Evolutionary conservation across 140 eudicot genomes (phyloP).

Genomic region (Bidens hawaiensis): DNA sequence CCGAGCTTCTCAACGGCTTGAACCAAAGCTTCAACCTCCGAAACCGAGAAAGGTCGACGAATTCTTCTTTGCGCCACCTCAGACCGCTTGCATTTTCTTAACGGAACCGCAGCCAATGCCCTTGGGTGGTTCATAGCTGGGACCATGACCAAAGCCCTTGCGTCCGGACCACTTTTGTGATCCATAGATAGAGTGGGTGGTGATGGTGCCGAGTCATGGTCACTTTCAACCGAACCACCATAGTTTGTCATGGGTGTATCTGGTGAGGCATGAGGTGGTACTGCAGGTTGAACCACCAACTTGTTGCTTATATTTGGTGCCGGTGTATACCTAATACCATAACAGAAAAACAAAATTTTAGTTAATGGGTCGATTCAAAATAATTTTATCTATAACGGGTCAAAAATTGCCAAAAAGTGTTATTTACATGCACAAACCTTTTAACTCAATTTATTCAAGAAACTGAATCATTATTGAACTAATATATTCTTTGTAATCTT

Average conservation of each 20-base stretch:
- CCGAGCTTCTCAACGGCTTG: constrained; percentile 99
- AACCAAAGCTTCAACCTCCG: constrained; percentile 96
- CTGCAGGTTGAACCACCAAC: constrained; percentile 34
- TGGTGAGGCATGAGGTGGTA: constrained; percentile 25
- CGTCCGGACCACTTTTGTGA: constrained; percentile 45
- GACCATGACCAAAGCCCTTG: constrained; percentile 67
- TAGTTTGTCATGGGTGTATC: constrained; percentile 37
- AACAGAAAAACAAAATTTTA: background rate
- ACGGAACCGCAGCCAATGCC: constrained; percentile 56
- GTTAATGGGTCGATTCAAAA: background rate
- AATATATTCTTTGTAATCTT: background rate
- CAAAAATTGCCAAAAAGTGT: background rate
- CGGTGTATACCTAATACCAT: constrained; percentile 46
- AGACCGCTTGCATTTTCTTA: constrained; percentile 64
- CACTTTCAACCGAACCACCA: constrained; percentile 64
- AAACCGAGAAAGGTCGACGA: constrained; percentile 93
- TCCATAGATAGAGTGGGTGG: constrained; percentile 51
- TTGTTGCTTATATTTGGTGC: constrained; percentile 26
- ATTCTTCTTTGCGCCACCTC: constrained; percentile 88
- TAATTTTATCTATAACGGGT: background rate
- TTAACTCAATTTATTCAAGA: background rate
- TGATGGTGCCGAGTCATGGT: constrained; percentile 86
- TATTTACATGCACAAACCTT: background rate
- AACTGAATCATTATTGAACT: background rate
- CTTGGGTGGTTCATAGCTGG: constrained; percentile 51